Percentiles rank a stretch among this genome's conserved stretches.
Conservation (phyloP, 441 rosid genomes). For the Jatropha podagrica region DNA sequence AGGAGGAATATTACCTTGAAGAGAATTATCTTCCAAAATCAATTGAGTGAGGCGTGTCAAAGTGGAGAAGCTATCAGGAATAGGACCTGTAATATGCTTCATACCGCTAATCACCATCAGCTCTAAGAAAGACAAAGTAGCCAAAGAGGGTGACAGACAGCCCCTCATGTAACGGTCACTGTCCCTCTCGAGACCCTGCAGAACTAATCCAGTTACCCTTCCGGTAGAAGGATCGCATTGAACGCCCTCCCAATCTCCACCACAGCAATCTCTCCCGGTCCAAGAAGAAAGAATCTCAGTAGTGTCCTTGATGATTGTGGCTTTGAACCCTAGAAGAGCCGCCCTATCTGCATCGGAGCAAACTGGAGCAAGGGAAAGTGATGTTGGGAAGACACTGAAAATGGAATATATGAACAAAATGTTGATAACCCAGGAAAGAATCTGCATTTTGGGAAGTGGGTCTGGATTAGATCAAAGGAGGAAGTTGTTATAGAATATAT, state of each 20-base stretch:
- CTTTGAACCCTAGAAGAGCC: slow-evolving; percentile 75
- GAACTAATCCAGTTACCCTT: slow-evolving; percentile 56
- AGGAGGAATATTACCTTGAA: slow-evolving; percentile 66
- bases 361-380: slow-evolving; percentile 24
- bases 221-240: slow-evolving; percentile 68
- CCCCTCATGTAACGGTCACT: slow-evolving; percentile 71
- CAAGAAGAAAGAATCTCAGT: slow-evolving; percentile 69
- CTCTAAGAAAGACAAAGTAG: slow-evolving; percentile 54
- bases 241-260: slow-evolving; percentile 94
- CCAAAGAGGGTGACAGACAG: slow-evolving; percentile 69
- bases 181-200: slow-evolving; percentile 54
- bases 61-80: slow-evolving; percentile 61
- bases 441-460: slow-evolving; percentile 65
- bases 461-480: slow-evolving; percentile 34
- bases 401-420: slow-evolving; percentile 41
- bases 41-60: slow-evolving; percentile 51
- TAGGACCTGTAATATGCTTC: slow-evolving; percentile 75
- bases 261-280: slow-evolving; percentile 73
- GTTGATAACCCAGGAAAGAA: slow-evolving; percentile 50
- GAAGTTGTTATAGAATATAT: slow-evolving; percentile 3
- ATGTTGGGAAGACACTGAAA: slow-evolving; percentile 29
- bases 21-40: slow-evolving; percentile 74
- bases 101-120: slow-evolving; percentile 60
- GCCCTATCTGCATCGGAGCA: slow-evolving; percentile 70
- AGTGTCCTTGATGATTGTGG: slow-evolving; percentile 68